phyloP scores from a whole-genome alignment of 2,329 filamentous ascomycete species.

The Exserohilum rostratum region DNA sequence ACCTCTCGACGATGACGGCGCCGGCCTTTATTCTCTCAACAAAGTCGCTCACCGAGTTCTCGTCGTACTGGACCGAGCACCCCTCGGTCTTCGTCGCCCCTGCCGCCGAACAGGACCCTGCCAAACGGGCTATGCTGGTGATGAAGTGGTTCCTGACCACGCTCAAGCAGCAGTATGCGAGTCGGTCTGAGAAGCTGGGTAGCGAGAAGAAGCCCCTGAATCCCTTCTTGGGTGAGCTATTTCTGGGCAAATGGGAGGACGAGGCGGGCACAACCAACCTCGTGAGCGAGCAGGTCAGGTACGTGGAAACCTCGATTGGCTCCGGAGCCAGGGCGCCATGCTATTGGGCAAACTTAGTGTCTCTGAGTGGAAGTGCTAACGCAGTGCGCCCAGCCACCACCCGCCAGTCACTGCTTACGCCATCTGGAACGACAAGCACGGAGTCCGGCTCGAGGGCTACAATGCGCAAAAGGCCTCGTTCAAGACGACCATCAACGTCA shows the following conservation, averaged over 20 bases:
- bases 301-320: conserved; percentile 16
- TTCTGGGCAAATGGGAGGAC: conserved; percentile 89
- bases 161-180: conserved; percentile 82
- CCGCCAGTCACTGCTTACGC: conserved; percentile 93
- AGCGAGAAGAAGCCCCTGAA: conserved; percentile 99
- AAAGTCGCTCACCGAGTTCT: conserved; percentile 62
- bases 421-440: conserved; percentile 84
- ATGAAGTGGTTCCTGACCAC: conserved; percentile 96
- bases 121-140: conserved; percentile 84
- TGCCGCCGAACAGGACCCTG: conserved; percentile 76
- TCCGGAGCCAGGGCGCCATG: not conserved
- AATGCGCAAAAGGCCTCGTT: conserved; percentile 97
- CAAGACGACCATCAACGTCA: conserved; percentile 90
- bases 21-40: conserved; percentile 63
- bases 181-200: conserved; percentile 77
- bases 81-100: conserved; percentile 77
- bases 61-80: conserved; percentile 64
- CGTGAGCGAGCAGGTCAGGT: conserved; percentile 92
- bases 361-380: conserved; percentile 14
- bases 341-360: not conserved
- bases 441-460: conserved; percentile 78
- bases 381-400: conserved; percentile 67
- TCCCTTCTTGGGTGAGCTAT: conserved; percentile 93
- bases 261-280: conserved; percentile 80
- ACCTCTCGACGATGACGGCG: conserved; percentile 62